Evolutionary conservation across 192 early-diverging fungal genomes (phyloP).

Genomic region (Linnemannia zychae): DNA sequence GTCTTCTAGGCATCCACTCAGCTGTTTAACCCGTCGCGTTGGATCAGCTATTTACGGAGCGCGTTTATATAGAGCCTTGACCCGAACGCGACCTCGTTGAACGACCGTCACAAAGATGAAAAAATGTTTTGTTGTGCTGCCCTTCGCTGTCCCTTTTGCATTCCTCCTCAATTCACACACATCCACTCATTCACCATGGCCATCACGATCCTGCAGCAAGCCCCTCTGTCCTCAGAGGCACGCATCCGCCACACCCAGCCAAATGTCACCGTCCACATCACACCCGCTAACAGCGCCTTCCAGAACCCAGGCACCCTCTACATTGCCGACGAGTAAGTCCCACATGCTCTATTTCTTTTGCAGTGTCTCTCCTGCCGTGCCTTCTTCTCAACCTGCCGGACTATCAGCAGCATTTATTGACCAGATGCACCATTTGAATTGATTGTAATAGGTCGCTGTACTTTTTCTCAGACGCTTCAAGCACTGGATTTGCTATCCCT

Average conservation of each 20-base stretch:
- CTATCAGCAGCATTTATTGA: neutral
- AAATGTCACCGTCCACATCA: conserved; percentile 45
- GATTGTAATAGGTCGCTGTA: conserved; percentile 60
- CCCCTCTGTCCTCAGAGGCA: conserved; percentile 25
- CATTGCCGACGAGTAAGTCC: conserved; percentile 49
- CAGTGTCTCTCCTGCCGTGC: neutral
- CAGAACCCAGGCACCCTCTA: conserved; percentile 55
- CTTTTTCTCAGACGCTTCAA: conserved; percentile 60
- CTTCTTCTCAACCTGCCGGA: too few relatives aligned
- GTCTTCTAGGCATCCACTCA: too few relatives aligned
- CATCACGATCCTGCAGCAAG: conserved; percentile 53
- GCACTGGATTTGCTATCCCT: conserved; percentile 68
- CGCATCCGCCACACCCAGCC: conserved; percentile 47
- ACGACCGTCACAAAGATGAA: neutral
- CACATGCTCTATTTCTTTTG: neutral
- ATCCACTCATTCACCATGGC: conserved; percentile 22
- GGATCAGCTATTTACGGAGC: too few relatives aligned
- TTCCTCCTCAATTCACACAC: neutral
- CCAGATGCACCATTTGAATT: neutral
- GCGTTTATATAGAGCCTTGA: neutral
- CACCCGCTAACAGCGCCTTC: conserved; percentile 36
- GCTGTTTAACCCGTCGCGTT: too few relatives aligned
- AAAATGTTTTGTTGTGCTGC: neutral
- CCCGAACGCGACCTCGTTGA: neutral
- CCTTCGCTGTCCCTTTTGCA: neutral